These are phyloP conservation scores for Xylaria palmicola DNA, from an alignment of 495 filamentous ascomycete genomes.

Conservation along the genomic window DNA sequence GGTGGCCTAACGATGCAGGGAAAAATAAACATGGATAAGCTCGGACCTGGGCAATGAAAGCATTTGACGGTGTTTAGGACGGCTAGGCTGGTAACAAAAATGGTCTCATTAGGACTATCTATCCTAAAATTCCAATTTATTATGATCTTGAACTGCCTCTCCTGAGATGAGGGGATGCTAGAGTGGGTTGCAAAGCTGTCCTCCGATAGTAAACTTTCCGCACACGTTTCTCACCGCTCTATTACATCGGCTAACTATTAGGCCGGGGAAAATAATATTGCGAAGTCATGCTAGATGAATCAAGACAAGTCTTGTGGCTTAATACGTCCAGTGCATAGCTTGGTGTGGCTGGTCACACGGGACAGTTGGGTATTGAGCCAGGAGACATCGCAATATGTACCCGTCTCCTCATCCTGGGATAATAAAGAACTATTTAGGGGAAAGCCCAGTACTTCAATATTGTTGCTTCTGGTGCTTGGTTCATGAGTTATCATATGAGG, in stretches of 20 bases:
- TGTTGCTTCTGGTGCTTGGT: too few species aligned
- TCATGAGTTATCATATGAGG: too few species aligned
- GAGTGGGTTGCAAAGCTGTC: background rate
- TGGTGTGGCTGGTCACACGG: too few species aligned
- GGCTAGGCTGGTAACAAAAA: constrained; percentile 3
- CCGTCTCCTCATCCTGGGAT: too few species aligned
- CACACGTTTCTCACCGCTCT: background rate
- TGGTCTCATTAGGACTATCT: background rate
- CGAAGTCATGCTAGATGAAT: background rate
- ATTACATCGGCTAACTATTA: background rate
- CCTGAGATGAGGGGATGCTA: background rate
- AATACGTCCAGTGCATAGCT: too few species aligned
- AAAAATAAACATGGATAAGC: background rate
- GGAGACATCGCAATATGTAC: too few species aligned
- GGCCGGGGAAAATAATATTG: background rate
- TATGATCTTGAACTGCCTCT: background rate
- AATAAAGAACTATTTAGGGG: too few species aligned
- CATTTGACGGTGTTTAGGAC: constrained; percentile 15
- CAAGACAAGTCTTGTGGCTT: background rate
- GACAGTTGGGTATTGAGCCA: too few species aligned
- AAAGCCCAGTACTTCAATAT: too few species aligned
- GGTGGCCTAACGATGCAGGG: constrained; percentile 69
- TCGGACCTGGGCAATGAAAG: background rate
- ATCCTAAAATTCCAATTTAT: constrained; percentile 16
- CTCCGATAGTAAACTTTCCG: background rate